Base-by-base conservation (phyloP, 129 eudicot species). In the Flaveria bidentis region DNA sequence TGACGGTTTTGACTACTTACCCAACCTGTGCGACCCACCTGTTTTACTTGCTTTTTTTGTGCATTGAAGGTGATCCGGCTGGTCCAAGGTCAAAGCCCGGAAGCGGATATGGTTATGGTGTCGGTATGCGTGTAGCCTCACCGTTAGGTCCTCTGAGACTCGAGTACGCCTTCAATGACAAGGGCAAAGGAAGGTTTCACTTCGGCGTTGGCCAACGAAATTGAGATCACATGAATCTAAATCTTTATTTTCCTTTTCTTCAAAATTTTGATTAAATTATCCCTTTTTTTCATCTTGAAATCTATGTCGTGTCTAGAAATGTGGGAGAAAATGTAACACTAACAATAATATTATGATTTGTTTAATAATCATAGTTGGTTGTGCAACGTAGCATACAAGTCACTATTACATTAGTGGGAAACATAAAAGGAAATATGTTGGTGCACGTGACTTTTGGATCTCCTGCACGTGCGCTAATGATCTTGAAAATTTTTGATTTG, bases 11-110 rank as follows among this genome's bases (percentile, higher is more conserved):
- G 67, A 72, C 49, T 25, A 0, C 18, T 23, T 62, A 56, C 39
- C 36, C 14, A 33, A 20, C 36, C 30, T 0, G 3, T 58, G 16
- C 1, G 6, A 58, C 20, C 18, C 67, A 26, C 67, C 20, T 28
- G 67, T 2, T 26, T 12, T 28, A 5, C 60, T 17, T 45, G 53
- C 5, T 49, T 3, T 46, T 14, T 10, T 30, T 63, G 20, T 41
- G 45, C 65, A 20, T 63, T 75, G 39, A 69, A 93, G 98, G 98
- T n/a, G 98, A 93, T 81, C 98, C 98, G 41, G 98, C 98, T 23
- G 98, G 97, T 57, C 89, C 98, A 69, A 85, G 98, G 81, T 80
- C 85, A 77, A 90, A 93, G 82, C 86, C 92, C 5, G 98, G 98
- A 71, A 90, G 95, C 74, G 98, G 98, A 76, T 90, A 93, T 18